Conservation (phyloP, 75 land plant species). For the Selaginella tamariscina region DNA sequence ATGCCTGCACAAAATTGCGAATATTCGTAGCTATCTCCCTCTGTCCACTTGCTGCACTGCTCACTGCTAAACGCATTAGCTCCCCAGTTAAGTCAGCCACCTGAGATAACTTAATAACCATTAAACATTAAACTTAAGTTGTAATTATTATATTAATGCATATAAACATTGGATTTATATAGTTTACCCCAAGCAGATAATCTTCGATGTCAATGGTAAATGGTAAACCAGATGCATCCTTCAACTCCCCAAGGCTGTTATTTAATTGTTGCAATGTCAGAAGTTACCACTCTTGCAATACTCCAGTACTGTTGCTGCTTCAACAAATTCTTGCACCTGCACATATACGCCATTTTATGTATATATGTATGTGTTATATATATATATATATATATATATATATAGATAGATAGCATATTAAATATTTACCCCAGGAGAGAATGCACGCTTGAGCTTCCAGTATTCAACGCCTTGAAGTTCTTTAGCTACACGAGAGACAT, state of each 20-base stretch:
- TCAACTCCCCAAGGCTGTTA: constrained; percentile 33
- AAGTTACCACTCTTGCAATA: constrained; percentile 64
- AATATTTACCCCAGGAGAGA: constrained; percentile 58
- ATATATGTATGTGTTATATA: too few species aligned
- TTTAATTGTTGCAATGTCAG: constrained; percentile 60
- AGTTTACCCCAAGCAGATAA: constrained; percentile 72
- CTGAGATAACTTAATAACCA: constrained; percentile 22
- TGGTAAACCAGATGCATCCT: constrained; percentile 42
- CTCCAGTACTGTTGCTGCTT: constrained; percentile 68
- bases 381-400: too few species aligned
- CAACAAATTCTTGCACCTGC: constrained; percentile 83
- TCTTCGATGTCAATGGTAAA: constrained; percentile 58
- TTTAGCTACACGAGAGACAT: constrained; percentile 48
- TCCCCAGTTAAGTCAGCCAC: constrained; percentile 88
- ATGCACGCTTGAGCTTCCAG: constrained; percentile 87
- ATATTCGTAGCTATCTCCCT: constrained; percentile 49
- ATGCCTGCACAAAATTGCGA: constrained; percentile 56
- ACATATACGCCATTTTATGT: not conserved
- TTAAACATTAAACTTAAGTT: not conserved
- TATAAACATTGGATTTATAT: not conserved
- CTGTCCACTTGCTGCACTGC: constrained; percentile 72
- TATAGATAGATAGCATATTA: not conserved
- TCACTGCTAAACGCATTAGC: constrained; percentile 82
- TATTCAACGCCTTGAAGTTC: constrained; percentile 57
- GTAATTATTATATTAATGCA: not conserved